These are phyloP conservation scores for Lathyrus sativus DNA, from an alignment of 306 rosid genomes.

Conservation along the genomic window DNA sequence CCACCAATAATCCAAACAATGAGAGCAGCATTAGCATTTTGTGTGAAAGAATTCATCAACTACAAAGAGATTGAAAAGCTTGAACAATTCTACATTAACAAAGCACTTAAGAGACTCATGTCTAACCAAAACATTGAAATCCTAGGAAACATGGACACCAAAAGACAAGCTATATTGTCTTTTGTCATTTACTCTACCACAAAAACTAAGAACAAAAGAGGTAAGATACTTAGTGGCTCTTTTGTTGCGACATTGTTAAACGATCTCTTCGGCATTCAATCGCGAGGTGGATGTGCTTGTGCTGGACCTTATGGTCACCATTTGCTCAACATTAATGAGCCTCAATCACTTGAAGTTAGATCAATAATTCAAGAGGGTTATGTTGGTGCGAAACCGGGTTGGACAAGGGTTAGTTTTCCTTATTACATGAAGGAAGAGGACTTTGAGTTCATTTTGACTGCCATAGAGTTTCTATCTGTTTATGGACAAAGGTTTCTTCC, in stretches of 20 bases:
- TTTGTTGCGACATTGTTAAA: constrained; percentile 70
- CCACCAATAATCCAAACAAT: constrained; percentile 79
- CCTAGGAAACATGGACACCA: constrained; percentile 54
- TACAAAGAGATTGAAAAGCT: constrained; percentile 59
- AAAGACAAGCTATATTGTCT: constrained; percentile 73
- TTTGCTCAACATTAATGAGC: constrained; percentile 58
- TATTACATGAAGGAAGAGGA: constrained; percentile 69
- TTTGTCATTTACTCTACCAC: constrained; percentile 59
- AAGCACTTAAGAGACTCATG: constrained; percentile 57
- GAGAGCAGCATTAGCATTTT: constrained; percentile 80
- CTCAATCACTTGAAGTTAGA: constrained; percentile 52
- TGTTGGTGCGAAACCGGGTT: constrained; percentile 76
- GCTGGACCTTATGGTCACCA: constrained; percentile 85
- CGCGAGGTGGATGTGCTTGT: constrained; percentile 87
- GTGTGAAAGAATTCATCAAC: constrained; percentile 72
- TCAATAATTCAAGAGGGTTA: constrained; percentile 67
- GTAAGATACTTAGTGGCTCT: constrained; percentile 69
- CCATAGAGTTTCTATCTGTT: constrained; percentile 65
- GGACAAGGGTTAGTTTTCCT: constrained; percentile 87
- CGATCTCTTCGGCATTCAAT: constrained; percentile 87
- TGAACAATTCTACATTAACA: constrained; percentile 50
- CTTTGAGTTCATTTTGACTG: constrained; percentile 65
- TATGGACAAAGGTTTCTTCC: constrained; percentile 77
- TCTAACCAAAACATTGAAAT: constrained; percentile 58
- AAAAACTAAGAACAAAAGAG: constrained; percentile 48